Evolutionary conservation across 257 asterid species (phyloP), one percentile per base, ranked within the genome.

Genomic region (Verbena officinalis): DNA sequence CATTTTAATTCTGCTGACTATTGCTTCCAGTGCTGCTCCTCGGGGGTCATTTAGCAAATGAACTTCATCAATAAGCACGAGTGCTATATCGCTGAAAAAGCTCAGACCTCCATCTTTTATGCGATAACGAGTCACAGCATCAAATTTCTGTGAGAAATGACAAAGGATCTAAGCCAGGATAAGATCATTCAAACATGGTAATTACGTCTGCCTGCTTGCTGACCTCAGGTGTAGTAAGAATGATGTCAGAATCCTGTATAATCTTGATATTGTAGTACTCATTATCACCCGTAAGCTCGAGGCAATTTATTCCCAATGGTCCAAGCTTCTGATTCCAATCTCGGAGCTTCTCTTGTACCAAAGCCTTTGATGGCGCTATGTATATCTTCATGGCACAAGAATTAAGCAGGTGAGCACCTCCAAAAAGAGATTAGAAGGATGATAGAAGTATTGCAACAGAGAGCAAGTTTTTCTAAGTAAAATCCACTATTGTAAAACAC

Each of bases 211-310:
- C 38, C 12, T 8, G 62, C 48, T 57, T 59, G 73, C 72, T 66
- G 36, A 93, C 99, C 99, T 90, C 99, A 42, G 97, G 97, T 72
- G 99, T 93, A 16, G 99, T 93, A 61, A 93, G 95, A 77, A 93
- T 86, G 71, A 93, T 86, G 78, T 90, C 97, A 30, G 99, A 92
- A 62, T 87, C 96, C 73, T 85, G 97, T 79, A 93, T 84, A 64
- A 72, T 87, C 70, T 78, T 81, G 55, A 64, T 68, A 65, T 42
- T 87, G 76, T 84, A 87, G 76, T 67, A 65, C 78, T 90, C 97
- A 39, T 86, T 93, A 78, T 93, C 99, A 78, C 99, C 90, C 10
- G 99, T 93, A 69, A 93, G 81, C 81, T 93, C 99, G 52, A 93
- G 82, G 81, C 99, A 85, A 74, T 70, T 79, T 62, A 89, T 77